Base-by-base conservation (phyloP, 2,329 filamentous ascomycete species). In the Penicillium sclerotiorum region DNA sequence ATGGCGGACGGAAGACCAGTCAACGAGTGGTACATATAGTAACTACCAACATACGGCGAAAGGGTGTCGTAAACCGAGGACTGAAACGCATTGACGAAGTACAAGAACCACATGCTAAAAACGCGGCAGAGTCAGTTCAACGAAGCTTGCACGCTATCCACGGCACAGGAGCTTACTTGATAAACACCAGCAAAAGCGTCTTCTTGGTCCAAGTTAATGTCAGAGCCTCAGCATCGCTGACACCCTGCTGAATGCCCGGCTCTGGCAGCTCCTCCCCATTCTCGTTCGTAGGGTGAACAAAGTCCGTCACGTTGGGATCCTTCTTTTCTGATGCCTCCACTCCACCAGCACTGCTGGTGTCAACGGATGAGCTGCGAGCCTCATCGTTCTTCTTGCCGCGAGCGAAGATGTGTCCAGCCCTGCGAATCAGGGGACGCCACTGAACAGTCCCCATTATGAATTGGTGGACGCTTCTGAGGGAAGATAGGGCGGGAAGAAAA, bases 1-100 rank as follows among this genome's bases (percentile, higher is more conserved):
- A 86, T 73, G 52, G 86, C 78, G 40, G 68, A 67, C n/a, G 80
- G 82, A 15, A 80, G 75, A 1, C 79, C 73, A 1, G 80, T 73
- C 22, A 84, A 69, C 0, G 80, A 82, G 59, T 85, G 82, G 3
- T 71, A 64, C 32, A 74, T 60, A 53, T 79, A 85, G 21, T 70
- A 73, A 59, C 77, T 81, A 25, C 79, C 81, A 30, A 80, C 75
- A 55, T 75, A 81, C 18, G 77, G 73, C 3, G 65, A 70, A 35
- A 82, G 56, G 48, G 70, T 74, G 41, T 61, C 59, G 11, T 72
- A 65, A 30, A 73, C 71, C 4, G 65, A 65, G 12, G 63, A 60
- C 53, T 75, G 70, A 47, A 77, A 67, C 1, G 70, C 68, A 56
- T 75, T 72, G 51, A 74, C 68, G 27, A 74, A 71, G 60, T 71